Evolutionary conservation across 2,329 filamentous ascomycete genomes (phyloP).

Genomic region (Orbilia brochopaga): DNA sequence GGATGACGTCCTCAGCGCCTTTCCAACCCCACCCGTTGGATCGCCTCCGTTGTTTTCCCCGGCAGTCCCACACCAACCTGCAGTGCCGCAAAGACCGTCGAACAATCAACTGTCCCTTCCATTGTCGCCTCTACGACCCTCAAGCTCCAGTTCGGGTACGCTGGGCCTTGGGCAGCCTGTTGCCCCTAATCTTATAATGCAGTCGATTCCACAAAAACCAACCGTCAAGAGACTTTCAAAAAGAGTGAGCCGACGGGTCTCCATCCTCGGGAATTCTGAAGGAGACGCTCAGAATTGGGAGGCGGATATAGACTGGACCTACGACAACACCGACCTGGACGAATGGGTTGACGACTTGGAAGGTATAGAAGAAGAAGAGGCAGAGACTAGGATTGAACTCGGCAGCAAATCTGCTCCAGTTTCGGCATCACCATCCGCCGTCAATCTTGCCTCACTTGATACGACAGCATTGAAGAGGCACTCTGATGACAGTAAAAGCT

Average conservation of each 20-base stretch:
- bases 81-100: background rate
- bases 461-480: conserved; percentile 9
- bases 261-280: conserved; percentile 21
- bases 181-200: too few species aligned
- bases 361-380: conserved; percentile 45
- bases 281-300: conserved; percentile 45
- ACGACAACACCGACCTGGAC: conserved; percentile 43
- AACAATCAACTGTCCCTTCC: conserved; percentile 43
- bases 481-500: conserved; percentile 30
- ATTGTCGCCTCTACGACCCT: conserved; percentile 33
- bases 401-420: conserved; percentile 46
- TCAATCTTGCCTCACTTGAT: conserved; percentile 31
- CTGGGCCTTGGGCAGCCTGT: conserved; percentile 34
- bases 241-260: conserved; percentile 25
- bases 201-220: background rate
- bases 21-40: conserved; percentile 26
- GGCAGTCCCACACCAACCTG: conserved; percentile 2
- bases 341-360: conserved; percentile 46
- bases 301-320: conserved; percentile 47
- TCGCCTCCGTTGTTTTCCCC: conserved; percentile 3
- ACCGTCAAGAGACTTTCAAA: conserved; percentile 33
- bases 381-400: conserved; percentile 5
- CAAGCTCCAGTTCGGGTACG: conserved; percentile 45
- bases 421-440: conserved; percentile 44
- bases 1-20: conserved; percentile 38